phyloP scores from a whole-genome alignment of 2,329 filamentous ascomycete genomes.

The Calcarisporium arbuscula region DNA sequence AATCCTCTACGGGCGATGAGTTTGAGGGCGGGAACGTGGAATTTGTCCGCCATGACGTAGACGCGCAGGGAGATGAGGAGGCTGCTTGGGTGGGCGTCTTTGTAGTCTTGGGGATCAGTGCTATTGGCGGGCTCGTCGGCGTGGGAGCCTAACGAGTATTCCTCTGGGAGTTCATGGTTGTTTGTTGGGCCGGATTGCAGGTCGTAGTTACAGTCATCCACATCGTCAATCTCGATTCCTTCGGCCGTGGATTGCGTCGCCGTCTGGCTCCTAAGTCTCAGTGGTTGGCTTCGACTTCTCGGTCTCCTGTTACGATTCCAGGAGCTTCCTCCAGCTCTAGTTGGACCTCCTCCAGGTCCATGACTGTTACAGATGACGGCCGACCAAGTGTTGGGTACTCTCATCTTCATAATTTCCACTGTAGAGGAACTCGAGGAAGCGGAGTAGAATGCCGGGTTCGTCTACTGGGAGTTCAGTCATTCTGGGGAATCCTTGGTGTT shows the following conservation, averaged over 20 bases:
- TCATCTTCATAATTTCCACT: conserved; percentile 14
- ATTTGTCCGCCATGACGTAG: conserved; percentile 31
- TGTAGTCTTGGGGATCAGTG: no score
- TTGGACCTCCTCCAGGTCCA: conserved; percentile 6
- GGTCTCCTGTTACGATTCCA: conserved; percentile 2
- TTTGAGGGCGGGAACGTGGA: conserved; percentile 24
- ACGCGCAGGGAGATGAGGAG: conserved; percentile 17
- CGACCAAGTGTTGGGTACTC: not conserved
- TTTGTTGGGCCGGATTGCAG: no score
- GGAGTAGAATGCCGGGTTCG: conserved; percentile 17
- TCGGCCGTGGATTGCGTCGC: no score
- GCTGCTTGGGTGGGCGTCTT: not conserved
- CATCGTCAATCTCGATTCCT: no score
- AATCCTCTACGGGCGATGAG: conserved; percentile 23
- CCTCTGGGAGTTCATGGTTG: no score
- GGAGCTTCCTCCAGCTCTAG: conserved; percentile 5
- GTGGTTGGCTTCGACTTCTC: no score
- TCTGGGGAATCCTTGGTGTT: no score
- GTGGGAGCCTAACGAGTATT: no score
- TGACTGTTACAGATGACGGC: not conserved
- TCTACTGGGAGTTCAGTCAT: conserved; percentile 22
- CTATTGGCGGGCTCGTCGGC: no score
- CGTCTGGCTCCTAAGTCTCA: no score
- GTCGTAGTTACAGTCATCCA: no score
- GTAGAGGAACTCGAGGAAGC: conserved; percentile 25